These are phyloP conservation scores for Leishmania arabica DNA, from an alignment of 208 protist genomes.

Conservation along the genomic window DNA sequence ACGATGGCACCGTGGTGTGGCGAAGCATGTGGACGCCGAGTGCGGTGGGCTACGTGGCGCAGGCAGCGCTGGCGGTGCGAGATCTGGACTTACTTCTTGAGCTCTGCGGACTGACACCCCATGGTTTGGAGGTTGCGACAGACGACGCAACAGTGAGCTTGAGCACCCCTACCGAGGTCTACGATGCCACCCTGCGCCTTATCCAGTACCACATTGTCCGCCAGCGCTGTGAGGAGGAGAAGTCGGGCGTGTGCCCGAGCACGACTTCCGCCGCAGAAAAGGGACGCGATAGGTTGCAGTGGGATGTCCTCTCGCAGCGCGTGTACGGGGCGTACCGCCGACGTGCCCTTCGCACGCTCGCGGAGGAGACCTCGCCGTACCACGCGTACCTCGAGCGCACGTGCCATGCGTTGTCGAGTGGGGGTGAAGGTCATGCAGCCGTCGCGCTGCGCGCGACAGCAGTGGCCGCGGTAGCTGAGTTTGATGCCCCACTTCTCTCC, in stretches of 20 bases:
- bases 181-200: conserved; percentile 49
- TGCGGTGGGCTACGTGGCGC: conserved; percentile 51
- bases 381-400: conserved; percentile 5
- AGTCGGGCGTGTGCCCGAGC: background rate
- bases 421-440: background rate
- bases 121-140: background rate
- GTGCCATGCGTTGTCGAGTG: background rate
- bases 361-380: conserved; percentile 20
- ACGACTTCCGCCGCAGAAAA: background rate
- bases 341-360: conserved; percentile 9
- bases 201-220: conserved; percentile 44
- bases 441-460: background rate
- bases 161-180: conserved; percentile 45
- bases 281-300: background rate
- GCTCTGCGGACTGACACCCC: conserved; percentile 10
- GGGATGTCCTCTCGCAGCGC: conserved; percentile 26
- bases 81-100: conserved; percentile 51
- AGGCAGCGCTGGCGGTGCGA: conserved; percentile 53
- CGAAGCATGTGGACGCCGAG: conserved; percentile 41
- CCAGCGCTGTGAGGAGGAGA: conserved; percentile 7
- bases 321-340: conserved; percentile 25
- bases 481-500: conserved; percentile 1
- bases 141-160: background rate
- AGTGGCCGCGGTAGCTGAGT: too few relatives aligned
- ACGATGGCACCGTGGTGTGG: conserved; percentile 23